Evolutionary conservation across 306 rosid genomes (phyloP).

Genomic region (Vigna mungo): DNA sequence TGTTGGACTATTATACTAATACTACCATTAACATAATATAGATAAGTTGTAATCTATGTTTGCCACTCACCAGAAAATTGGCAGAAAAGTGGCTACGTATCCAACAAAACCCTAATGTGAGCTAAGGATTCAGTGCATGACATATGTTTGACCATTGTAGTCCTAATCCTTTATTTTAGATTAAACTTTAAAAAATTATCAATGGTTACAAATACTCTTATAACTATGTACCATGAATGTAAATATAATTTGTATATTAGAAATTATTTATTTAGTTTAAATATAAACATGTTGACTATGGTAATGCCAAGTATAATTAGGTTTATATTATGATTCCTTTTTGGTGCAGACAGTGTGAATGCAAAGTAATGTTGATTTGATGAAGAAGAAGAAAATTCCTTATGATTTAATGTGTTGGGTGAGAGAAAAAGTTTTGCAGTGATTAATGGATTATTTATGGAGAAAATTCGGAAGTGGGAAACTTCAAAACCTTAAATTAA

Average conservation of each 20-base stretch:
- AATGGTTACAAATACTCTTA: too few species aligned
- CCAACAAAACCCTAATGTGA: neutral
- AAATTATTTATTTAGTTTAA: too few species aligned
- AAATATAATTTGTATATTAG: too few species aligned
- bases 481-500: neutral
- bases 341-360: neutral
- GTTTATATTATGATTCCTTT: neutral
- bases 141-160: neutral
- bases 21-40: neutral
- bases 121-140: neutral
- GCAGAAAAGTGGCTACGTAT: conserved; percentile 22
- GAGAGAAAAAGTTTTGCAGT: neutral
- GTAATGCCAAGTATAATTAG: neutral
- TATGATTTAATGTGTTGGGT: neutral
- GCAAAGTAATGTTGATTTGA: neutral
- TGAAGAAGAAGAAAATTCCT: too few species aligned
- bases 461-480: neutral
- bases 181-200: too few species aligned
- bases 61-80: conserved; percentile 11
- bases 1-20: neutral
- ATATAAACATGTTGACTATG: too few species aligned
- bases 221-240: too few species aligned
- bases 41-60: neutral
- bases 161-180: neutral
- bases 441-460: neutral